Base-by-base conservation (phyloP, 495 filamentous ascomycete species). In the Cenococcum geophilum region DNA sequence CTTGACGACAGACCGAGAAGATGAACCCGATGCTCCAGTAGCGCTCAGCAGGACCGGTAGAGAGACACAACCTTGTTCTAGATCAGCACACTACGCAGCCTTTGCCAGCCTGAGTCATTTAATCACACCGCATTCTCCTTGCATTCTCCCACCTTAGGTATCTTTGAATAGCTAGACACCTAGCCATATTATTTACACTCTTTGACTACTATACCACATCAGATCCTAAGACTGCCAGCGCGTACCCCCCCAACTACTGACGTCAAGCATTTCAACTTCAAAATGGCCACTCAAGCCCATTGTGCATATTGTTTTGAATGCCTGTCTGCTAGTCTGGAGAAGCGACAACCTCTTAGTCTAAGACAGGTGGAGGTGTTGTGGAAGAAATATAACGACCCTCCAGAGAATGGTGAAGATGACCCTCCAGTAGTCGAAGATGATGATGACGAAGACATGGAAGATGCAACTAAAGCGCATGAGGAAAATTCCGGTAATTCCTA, bases 221-320 rank as follows among this genome's bases (percentile, higher is more conserved):
- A 14, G 8, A 35, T 18, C 55, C 18, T 4, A 32, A 32, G n/a
- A 32, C 27, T 32, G 42, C 27, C 53, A 34, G 23, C 11, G n/a
- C 53, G 21, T 22, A 12, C 21, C n/a, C 27, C 14, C 34, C 0
- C 12, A 56, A 11, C 34, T 37, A 18, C 32, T 37, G 34, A 37
- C 53, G 53, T 36, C 11, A 56, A 56, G 53, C 49, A 52, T 21
- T 32, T 40, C 27, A 9, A 42, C 55, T 42, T 20, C 43, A 12
- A 63, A 47, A 98, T 97, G 92, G 91, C 93, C 25, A 86, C 85
- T 43, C 71, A 80, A 52, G 84, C 84, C 45, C 92, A 97, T 67
- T 97, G 92, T 71, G 85, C 89, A 60, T 95, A 84, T 75, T 95
- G 90, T 76, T 97, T 97, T 79, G 92, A 98, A 74, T 76, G 77